Conservation (phyloP, 1,139 yeast genomes). For the Magnusiomyces ingens region DNA sequence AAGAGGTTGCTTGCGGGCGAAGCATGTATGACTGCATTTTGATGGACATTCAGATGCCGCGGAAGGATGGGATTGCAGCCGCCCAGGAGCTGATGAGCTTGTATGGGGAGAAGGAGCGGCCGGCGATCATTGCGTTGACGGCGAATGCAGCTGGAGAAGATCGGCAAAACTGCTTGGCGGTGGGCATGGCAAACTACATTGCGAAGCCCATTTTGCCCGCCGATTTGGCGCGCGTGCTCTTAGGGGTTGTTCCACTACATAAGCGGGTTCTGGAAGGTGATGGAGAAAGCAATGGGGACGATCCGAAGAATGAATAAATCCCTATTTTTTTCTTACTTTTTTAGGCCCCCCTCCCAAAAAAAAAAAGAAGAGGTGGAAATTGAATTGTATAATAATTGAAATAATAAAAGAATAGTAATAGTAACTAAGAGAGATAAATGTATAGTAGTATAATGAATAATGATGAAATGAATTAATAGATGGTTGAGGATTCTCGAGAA, state of each 20-base stretch:
- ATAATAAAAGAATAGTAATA: too few relatives aligned
- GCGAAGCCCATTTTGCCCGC: slow-evolving; percentile 51
- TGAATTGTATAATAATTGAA: too few relatives aligned
- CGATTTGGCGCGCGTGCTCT: slow-evolving; percentile 34
- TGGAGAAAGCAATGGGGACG: background rate
- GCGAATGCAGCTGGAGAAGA: slow-evolving; percentile 57
- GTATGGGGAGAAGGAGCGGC: slow-evolving; percentile 31
- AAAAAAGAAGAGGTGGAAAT: too few relatives aligned
- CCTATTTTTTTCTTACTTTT: too few relatives aligned
- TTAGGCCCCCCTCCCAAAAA: too few relatives aligned
- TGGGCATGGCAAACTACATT: slow-evolving; percentile 52
- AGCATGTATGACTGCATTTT: slow-evolving; percentile 44
- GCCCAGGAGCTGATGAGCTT: slow-evolving; percentile 33
- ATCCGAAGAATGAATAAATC: too few relatives aligned
- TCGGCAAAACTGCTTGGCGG: slow-evolving; percentile 40
- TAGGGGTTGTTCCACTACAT: slow-evolving; percentile 24
- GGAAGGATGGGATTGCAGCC: slow-evolving; percentile 47
- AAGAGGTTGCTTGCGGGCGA: slow-evolving; percentile 25
- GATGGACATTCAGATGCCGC: slow-evolving; percentile 54
- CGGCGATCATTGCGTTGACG: slow-evolving; percentile 47
- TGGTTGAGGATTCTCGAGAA: too few relatives aligned
- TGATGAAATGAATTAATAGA: too few relatives aligned
- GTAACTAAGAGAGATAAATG: too few relatives aligned
- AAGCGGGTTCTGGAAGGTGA: background rate
- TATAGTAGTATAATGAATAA: too few relatives aligned